Base-by-base conservation (phyloP, 805 yeast species). In the Starmerella sp. region DNA sequence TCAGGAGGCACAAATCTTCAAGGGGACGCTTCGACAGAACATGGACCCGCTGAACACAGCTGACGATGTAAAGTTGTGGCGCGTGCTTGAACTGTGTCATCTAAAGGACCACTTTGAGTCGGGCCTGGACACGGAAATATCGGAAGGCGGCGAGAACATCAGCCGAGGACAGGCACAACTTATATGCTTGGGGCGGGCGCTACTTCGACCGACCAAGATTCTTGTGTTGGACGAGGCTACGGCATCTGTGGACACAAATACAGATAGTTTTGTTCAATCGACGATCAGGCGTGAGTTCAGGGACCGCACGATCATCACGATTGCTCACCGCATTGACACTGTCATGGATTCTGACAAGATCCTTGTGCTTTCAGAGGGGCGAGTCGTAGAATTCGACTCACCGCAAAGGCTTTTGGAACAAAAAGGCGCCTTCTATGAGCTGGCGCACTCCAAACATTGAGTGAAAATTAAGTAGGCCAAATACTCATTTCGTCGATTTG, bases 81-180 rank as follows among this genome's bases (percentile, higher is more conserved):
- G 77, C 57, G 75, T 86, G 0, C 69, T 84, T 54, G 74, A 77
- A 50, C 73, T 81, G 60, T 75, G 84, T 56, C 84, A 85, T 29
- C 74, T 83, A 38, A 72, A 80, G 45, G 74, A 36, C 17, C 66
- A 63, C 37, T 62, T 62, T 47, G 52, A 52, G 11, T 71, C 76
- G 62, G 76, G 81, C 54, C 71, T 83, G 53, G 76, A 74, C 28
- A 71, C 75, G 13, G 61, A 75, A 46, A 71, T 84, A 15, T 70
- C 74, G 31, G 95, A 85, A 65, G 81, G 84, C 52, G 95, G 95
- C n/a, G 69, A 81, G 10, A 87, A 86, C 65, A 69, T 87, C 54
- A 85, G 95, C 7, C 80, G 82, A 34, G 95, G 95, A 13, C 95
- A 87, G 69, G 77, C 86, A 61, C 95, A 86, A 67, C 71, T 86